These are phyloP conservation scores for Penicillium palitans DNA, from an alignment of 2,329 filamentous ascomycete genomes.

Conservation along the genomic window DNA sequence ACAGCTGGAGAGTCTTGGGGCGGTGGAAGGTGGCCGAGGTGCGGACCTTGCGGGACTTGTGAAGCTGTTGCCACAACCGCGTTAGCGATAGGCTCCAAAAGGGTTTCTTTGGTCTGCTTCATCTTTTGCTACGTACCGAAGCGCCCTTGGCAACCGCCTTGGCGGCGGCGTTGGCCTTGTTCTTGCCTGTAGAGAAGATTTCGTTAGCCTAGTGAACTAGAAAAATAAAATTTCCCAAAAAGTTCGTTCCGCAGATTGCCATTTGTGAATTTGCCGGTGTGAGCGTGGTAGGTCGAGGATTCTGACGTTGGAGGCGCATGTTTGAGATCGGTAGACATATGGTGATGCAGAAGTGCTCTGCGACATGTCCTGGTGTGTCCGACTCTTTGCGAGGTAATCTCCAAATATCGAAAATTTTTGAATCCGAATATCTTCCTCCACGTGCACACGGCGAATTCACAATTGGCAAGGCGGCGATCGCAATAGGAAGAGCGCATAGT, in stretches of 20 bases:
- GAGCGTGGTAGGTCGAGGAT: neutral
- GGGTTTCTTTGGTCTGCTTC: slow-evolving; percentile 9
- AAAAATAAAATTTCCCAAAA: slow-evolving; percentile 1
- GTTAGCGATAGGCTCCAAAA: slow-evolving; percentile 16
- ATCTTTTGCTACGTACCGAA: slow-evolving; percentile 69
- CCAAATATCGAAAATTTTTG: slow-evolving; percentile 12
- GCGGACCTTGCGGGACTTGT: slow-evolving; percentile 93
- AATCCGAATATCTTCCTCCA: slow-evolving; percentile 8
- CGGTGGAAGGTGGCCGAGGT: slow-evolving; percentile 93
- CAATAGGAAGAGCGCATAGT: slow-evolving; percentile 26
- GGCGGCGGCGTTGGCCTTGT: slow-evolving; percentile 85
- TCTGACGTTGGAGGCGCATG: neutral
- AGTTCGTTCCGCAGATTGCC: slow-evolving; percentile 14
- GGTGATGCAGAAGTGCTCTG: neutral
- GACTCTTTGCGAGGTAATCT: slow-evolving; percentile 3
- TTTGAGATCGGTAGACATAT: neutral
- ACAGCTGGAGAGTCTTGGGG: slow-evolving; percentile 92
- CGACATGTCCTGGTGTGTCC: neutral
- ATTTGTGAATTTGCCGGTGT: slow-evolving; percentile 16
- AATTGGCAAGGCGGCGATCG: slow-evolving; percentile 43
- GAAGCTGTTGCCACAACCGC: slow-evolving; percentile 52
- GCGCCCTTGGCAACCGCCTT: slow-evolving; percentile 96
- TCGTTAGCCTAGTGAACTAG: slow-evolving; percentile 30
- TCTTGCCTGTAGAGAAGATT: slow-evolving; percentile 47
- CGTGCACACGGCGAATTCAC: slow-evolving; percentile 22